Evolutionary conservation across 2,329 filamentous ascomycete genomes (phyloP), one percentile per base, ranked within the genome.

Genomic region (Exserohilum rostratum): DNA sequence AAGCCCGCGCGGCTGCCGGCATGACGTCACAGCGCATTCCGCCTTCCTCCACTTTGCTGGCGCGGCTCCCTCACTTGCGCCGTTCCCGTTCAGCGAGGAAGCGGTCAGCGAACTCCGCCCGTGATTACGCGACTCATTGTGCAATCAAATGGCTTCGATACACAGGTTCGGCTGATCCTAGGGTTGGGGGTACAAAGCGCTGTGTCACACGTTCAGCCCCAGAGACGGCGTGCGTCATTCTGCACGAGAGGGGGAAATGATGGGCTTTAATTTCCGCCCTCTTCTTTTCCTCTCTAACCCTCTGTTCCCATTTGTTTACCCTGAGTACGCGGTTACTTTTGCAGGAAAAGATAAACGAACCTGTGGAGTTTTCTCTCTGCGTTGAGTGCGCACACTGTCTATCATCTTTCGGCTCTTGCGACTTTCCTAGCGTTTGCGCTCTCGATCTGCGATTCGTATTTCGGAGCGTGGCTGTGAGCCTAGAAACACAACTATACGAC

Each of bases 141-240:
- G 55, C 62, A 63, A 62, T 66, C 64, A 65, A 50, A 52, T 33
- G 49, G 46, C 46, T 31, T 43, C 18, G 27, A 40, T 45, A 31
- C 27, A 38, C 34, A 50, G 56, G 58, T 55, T 48, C 40, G 43
- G 62, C 42, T 53, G 62, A 65, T 65, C 58, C 29, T 52, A 50
- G 40, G 39, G 27, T 39, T 33, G 22, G 33, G 34, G 46, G n/a
- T 46, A 40, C 40, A 50, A 53, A 56, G 46, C 46, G 44, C 38
- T 17, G 39, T 30, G 51, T 45, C 42, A 15, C 46, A 45, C 27
- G 51, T 39, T 43, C 34, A 18, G 49, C 39, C 35, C 31, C 22
- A 37, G 44, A 17, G 40, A 49, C 43, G 50, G 50, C 47, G 46
- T 64, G 61, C 61, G 64, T 65, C 64, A 65, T 67, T 49, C 47